These are phyloP conservation scores for Mycena pura DNA, from an alignment of 768 basidiomycete species.

Conservation along the genomic window DNA sequence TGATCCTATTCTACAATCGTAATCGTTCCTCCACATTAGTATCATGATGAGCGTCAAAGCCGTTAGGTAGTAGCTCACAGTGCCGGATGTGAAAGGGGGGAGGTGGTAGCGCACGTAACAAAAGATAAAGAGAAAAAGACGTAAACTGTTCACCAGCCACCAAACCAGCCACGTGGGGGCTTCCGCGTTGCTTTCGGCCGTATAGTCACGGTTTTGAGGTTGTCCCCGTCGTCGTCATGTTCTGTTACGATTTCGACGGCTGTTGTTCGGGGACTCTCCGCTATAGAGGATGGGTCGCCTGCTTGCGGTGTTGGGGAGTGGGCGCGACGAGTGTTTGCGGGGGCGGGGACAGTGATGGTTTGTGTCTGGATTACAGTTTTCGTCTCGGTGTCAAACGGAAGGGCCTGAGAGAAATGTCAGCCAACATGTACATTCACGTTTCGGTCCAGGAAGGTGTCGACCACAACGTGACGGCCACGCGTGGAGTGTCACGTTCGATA, in stretches of 20 bases:
- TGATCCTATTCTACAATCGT: constrained; percentile 25
- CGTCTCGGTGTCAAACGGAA: constrained; percentile 63
- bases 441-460: constrained; percentile 17
- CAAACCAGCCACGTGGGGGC: constrained; percentile 65
- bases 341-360: constrained; percentile 74
- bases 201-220: constrained; percentile 45
- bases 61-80: constrained; percentile 19
- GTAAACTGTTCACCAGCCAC: constrained; percentile 55
- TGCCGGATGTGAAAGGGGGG: constrained; percentile 20
- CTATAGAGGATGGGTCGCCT: constrained; percentile 57
- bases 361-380: constrained; percentile 71
- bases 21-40: constrained; percentile 25
- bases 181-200: constrained; percentile 53
- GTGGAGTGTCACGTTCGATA: constrained; percentile 37
- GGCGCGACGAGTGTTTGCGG: constrained; percentile 79
- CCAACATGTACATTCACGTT: constrained; percentile 7
- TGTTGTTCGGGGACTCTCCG: constrained; percentile 77
- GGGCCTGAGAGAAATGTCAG: constrained; percentile 21
- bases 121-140: constrained; percentile 41
- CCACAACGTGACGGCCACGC: constrained; percentile 7
- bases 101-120: constrained; percentile 24
- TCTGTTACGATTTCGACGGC: constrained; percentile 73
- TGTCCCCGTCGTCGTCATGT: constrained; percentile 54
- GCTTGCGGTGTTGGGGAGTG: constrained; percentile 75
- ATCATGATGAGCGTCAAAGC: constrained; percentile 23